A percentile compares a stretch with the other conserved stretches of the same genome.
phyloP scores from a whole-genome alignment of 2,329 filamentous ascomycete species.

The Aspergillus sp. region DNA sequence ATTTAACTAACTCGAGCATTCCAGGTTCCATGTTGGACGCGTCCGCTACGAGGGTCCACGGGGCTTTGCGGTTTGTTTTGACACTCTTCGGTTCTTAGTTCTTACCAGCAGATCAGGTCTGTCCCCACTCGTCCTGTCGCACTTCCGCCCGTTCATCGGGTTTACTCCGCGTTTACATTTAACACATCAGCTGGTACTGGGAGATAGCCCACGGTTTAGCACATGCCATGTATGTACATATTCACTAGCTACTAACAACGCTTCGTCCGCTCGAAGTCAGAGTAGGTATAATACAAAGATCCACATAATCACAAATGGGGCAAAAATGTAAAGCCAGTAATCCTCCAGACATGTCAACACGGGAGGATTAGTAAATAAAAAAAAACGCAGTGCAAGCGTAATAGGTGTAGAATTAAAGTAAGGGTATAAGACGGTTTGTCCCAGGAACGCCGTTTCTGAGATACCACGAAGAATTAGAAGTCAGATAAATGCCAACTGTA shows the following conservation, averaged over 20 bases:
- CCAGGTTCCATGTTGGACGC: background rate
- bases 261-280: conserved; percentile 10
- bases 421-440: conserved; percentile 35
- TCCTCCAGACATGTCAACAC: conserved; percentile 18
- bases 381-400: conserved; percentile 14
- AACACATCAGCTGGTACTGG: no score
- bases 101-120: background rate
- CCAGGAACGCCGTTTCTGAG: conserved; percentile 26
- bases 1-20: background rate
- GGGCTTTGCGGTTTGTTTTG: background rate
- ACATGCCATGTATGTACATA: conserved; percentile 29
- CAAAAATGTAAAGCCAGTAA: conserved; percentile 15
- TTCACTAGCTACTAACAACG: conserved; percentile 18
- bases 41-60: background rate
- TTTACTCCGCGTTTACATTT: background rate
- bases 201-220: conserved; percentile 22
- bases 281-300: conserved; percentile 16
- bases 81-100: no score
- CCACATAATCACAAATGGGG: conserved; percentile 12
- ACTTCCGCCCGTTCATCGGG: background rate
- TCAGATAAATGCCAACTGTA: conserved; percentile 12
- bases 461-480: conserved; percentile 21
- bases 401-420: conserved; percentile 32
- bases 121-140: background rate
- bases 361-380: conserved; percentile 7